A percentile compares a stretch with the other conserved stretches of the same genome.
Conservation (phyloP, 2,329 filamentous ascomycete species). For the Pseudogymnoascus sp. region DNA sequence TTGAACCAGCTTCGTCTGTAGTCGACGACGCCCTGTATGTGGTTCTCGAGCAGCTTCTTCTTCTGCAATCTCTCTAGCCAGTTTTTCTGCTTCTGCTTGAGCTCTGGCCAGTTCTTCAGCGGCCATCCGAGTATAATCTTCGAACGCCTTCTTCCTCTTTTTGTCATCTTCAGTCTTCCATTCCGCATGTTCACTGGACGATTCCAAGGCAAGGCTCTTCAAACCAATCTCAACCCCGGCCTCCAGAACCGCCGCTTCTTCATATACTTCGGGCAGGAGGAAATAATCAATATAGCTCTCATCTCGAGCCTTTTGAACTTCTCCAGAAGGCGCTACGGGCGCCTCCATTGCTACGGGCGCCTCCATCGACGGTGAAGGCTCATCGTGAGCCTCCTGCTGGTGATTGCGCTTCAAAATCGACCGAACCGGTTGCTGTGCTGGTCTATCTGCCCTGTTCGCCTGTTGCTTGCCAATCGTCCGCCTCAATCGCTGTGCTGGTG, state of each 20-base stretch:
- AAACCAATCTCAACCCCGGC: background rate
- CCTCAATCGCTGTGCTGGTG: background rate
- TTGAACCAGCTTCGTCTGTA: constrained; percentile 1
- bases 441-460: background rate
- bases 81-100: background rate
- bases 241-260: background rate
- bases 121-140: background rate
- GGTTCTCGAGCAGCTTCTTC: background rate
- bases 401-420: background rate
- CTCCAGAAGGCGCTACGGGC: background rate
- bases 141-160: background rate
- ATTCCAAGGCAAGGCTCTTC: background rate
- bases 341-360: background rate
- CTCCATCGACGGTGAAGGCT: background rate
- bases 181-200: background rate
- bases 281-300: background rate
- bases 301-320: background rate
- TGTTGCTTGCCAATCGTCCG: background rate
- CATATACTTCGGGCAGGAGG: background rate
- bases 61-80: background rate
- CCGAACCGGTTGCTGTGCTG: background rate
- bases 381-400: background rate
- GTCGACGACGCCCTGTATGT: constrained; percentile 1
- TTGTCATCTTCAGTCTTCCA: constrained; percentile 1
- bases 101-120: background rate